Evolutionary conservation across 495 filamentous ascomycete species (phyloP), one percentile per base, ranked within the genome.

Genomic region (Bacidia gigantensis): DNA sequence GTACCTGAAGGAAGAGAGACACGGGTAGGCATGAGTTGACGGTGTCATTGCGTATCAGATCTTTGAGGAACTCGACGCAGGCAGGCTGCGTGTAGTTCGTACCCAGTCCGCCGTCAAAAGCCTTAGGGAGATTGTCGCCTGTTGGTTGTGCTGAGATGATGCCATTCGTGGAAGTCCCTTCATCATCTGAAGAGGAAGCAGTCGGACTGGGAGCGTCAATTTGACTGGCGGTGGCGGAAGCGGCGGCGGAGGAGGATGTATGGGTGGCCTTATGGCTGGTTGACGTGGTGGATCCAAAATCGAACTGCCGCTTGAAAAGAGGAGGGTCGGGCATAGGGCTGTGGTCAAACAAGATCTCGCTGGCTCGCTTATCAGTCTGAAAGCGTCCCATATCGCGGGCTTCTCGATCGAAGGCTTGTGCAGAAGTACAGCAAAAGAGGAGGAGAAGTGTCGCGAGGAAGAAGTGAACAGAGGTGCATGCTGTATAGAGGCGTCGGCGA

Each of bases 1-100:
- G 3, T 60, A 77, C 80, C 64, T 79, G 76, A 3, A 92, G 72
- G 18, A 90, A 77, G 39, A 89, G 64, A 5, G 85, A 89, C 22
- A 92, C 65, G 0, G 87, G 83, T 50, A 84, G 75, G 61, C 87
- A 94, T 14, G 73, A 57, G 52, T 73, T 72, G 57, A 89, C 86
- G 17, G 75, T 78, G 17, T 66, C 55, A 56, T 86, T 77, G 24
- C 61, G 60, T 44, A 87, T 72, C 64, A 89, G 85, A 1, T 63
- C 58, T 14, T 73, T 70, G 69, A 90, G 82, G 69, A 89, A 94
- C 3, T 61, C 57, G 10, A 77, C 72, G 62, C 87, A 94, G 49
- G 64, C 69, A 17, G 61, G 54, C 20, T 68, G 66, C 1, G 78
- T 80, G 70, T 86, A 90, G 62, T 88, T 86, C 46, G 72, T 72